phyloP scores from a whole-genome alignment of 352 stramenopile species.

The Globisporangium cylindrosporum region DNA sequence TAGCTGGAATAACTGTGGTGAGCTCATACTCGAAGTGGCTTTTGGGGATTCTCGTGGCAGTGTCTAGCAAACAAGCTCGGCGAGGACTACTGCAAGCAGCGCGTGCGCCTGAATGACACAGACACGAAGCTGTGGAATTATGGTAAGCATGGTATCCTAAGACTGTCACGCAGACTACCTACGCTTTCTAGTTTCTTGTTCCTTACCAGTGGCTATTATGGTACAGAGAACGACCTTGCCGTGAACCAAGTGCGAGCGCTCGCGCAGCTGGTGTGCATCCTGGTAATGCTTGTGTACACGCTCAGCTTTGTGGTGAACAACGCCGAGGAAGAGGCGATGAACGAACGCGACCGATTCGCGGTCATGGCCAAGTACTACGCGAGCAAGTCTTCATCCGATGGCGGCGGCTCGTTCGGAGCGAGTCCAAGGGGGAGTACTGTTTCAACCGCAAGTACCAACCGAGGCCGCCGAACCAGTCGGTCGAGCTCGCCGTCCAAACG shows the following conservation, averaged over 20 bases:
- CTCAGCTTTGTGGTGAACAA: slow-evolving; percentile 62
- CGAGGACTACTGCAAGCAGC: slow-evolving; percentile 51
- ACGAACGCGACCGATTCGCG: slow-evolving; percentile 18
- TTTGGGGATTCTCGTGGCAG: slow-evolving; percentile 17
- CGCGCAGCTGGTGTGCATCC: slow-evolving; percentile 50
- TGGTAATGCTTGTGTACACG: slow-evolving; percentile 51
- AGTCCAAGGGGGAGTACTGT: background rate
- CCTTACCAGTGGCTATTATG: background rate
- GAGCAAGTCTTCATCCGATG: background rate
- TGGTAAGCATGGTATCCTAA: slow-evolving; percentile 21
- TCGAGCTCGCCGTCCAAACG: slow-evolving; percentile 22
- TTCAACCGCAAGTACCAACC: background rate
- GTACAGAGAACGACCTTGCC: slow-evolving; percentile 36
- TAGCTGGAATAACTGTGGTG: background rate
- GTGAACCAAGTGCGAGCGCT: slow-evolving; percentile 60
- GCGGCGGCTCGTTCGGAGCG: slow-evolving; percentile 3
- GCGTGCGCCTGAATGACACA: slow-evolving; percentile 38
- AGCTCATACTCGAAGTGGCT: slow-evolving; percentile 9
- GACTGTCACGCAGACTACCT: background rate
- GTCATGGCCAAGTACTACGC: slow-evolving; percentile 20
- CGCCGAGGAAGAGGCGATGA: slow-evolving; percentile 27
- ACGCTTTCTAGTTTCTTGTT: background rate
- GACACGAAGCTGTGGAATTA: slow-evolving; percentile 64
- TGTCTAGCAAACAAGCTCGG: slow-evolving; percentile 39
- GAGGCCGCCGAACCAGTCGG: slow-evolving; percentile 11